Percentiles rank a stretch among this genome's conserved stretches.
Conservation (phyloP, 1,284 basidiomycete genomes). For the Malassezia caprae region DNA sequence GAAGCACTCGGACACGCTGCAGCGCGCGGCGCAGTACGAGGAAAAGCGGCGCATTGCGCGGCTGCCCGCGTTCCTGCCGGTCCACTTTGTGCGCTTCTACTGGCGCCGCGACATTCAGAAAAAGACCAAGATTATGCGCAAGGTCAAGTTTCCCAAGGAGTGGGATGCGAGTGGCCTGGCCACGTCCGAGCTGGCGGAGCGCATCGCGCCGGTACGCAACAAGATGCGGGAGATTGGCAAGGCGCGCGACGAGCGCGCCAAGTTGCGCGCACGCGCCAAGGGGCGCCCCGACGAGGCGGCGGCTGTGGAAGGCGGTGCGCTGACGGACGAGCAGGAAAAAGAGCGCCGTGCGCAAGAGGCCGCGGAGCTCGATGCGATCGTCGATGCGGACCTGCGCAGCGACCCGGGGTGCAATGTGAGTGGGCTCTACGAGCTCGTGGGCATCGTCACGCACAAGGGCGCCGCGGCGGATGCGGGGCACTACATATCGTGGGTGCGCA, state of each 20-base stretch:
- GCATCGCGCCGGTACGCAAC: constrained; percentile 61
- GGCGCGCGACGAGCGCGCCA: constrained; percentile 71
- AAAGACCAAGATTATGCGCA: constrained; percentile 58
- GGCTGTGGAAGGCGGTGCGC: constrained; percentile 51
- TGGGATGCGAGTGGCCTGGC: constrained; percentile 75
- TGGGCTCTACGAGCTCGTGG: constrained; percentile 74
- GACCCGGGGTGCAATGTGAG: constrained; percentile 65
- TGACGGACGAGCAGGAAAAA: constrained; percentile 60
- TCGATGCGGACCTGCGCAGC: constrained; percentile 58
- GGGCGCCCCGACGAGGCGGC: constrained; percentile 33
- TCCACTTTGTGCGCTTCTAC: constrained; percentile 90
- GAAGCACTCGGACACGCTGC: constrained; percentile 70
- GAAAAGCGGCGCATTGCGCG: constrained; percentile 72
- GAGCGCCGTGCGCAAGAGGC: constrained; percentile 46
- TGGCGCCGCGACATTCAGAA: constrained; percentile 85
- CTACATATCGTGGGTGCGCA: constrained; percentile 71
- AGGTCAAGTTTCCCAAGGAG: constrained; percentile 80
- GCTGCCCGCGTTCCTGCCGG: constrained; percentile 68
- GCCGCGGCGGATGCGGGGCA: constrained; percentile 85
- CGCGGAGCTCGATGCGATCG: constrained; percentile 49
- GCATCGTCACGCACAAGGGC: constrained; percentile 95
- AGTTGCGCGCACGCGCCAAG: constrained; percentile 67
- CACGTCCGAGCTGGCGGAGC: constrained; percentile 66
- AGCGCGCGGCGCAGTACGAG: constrained; percentile 71
- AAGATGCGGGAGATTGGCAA: constrained; percentile 70